Base-by-base conservation (phyloP, 106 monocot species). In the Dendrobium officinale region DNA sequence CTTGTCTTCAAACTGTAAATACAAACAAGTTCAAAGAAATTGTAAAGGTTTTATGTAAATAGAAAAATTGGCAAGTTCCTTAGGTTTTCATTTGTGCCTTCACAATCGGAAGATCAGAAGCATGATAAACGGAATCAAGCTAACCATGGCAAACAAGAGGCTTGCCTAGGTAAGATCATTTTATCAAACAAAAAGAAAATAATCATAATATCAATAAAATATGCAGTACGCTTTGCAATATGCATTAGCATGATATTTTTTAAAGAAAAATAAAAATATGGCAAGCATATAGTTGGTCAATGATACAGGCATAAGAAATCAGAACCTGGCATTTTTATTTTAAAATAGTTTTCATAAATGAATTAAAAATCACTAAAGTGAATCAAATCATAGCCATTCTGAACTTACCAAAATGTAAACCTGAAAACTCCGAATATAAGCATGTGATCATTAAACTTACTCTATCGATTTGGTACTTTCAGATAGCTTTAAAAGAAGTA, bases 381-480 rank as follows among this genome's bases (percentile, higher is more conserved):
- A 2, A 41, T 42, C 37, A 73, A 73, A 73, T 18, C 33, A 3
- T 40, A 37, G 41, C 73, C 73, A 73, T 31, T 27, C 9, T 9
- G 2, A 68, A 68, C 24, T 11, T 68, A 68, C 9, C 31, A 68
- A 29, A 27, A 26, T 13, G 41, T 16, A 29, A 8, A 42, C 33
- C 41, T 40, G 4, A 18, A 40, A 73, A 73, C 1, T 37, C 8
- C 67, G 42, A 73, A 78, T 13, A 48, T 26, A 18, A 11, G 70
- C 37, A 33, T 16, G 16, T 3, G 67, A 73, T 43, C 51, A 8
- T 78, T 26, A 31, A 16, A 77, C 93, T 85, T 81, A 97, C 96
- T 92, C 91, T 40, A 97, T 91, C 43, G 75, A 77, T 86, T 89
- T 83, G 67, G 90, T 81, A 80, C 85, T 66, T 78, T 97, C 85